phyloP scores from a whole-genome alignment of 1,284 basidiomycete genomes.

The Cryptococcus amylolentus region DNA sequence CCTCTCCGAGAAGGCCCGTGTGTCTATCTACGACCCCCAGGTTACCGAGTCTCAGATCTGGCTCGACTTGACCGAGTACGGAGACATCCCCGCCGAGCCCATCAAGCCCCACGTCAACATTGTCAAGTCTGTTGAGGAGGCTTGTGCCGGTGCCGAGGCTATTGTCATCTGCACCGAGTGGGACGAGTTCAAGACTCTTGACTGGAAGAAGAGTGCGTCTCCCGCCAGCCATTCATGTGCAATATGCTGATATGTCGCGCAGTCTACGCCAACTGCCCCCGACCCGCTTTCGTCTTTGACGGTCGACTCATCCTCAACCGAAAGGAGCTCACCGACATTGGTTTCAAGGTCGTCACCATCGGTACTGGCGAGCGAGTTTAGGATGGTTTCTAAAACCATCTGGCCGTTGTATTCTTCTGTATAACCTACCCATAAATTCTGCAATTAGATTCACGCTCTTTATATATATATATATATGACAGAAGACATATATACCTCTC shows the following conservation, averaged over 20 bases:
- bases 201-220: constrained; percentile 63
- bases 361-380: constrained; percentile 48
- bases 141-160: constrained; percentile 84
- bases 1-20: constrained; percentile 77
- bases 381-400: background rate
- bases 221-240: background rate
- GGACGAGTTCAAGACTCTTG: constrained; percentile 90
- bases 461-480: background rate
- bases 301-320: constrained; percentile 65
- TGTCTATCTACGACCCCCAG: constrained; percentile 92
- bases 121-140: constrained; percentile 71
- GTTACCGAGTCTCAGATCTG: constrained; percentile 56
- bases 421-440: too few relatives aligned
- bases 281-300: constrained; percentile 95
- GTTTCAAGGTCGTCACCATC: constrained; percentile 73
- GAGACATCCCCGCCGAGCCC: constrained; percentile 41
- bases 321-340: constrained; percentile 73
- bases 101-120: constrained; percentile 84
- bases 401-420: background rate
- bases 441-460: background rate
- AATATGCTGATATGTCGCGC: constrained; percentile 18
- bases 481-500: background rate
- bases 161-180: constrained; percentile 87
- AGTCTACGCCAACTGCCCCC: constrained; percentile 86
- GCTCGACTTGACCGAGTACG: constrained; percentile 55